A percentile compares a stretch with the other conserved stretches of the same genome.
phyloP scores from a whole-genome alignment of 495 filamentous ascomycete genomes.

The Trichoderma asperelloides region DNA sequence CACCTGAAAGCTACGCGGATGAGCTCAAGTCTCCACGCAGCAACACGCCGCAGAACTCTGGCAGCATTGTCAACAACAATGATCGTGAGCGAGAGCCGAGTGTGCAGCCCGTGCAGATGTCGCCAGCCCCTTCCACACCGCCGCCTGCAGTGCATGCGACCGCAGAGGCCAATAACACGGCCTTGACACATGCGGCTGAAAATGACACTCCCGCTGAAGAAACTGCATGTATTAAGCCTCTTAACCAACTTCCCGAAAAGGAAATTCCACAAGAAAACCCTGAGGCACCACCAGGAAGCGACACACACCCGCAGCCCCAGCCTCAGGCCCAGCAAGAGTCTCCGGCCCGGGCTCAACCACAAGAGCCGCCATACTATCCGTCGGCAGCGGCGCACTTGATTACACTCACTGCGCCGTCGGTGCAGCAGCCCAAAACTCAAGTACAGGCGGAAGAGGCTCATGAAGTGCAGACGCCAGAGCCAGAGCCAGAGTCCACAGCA shows the following conservation, averaged over 20 bases:
- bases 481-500: background rate
- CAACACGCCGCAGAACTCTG: no score
- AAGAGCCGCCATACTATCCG: background rate
- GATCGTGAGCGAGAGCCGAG: no score
- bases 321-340: background rate
- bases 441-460: background rate
- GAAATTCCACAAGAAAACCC: background rate
- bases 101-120: background rate
- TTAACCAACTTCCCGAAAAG: conserved; percentile 2
- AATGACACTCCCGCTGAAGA: background rate
- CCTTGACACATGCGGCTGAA: background rate
- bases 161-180: background rate
- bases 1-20: background rate
- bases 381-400: background rate
- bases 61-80: no score
- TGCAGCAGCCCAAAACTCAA: background rate
- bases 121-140: background rate
- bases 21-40: background rate
- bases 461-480: background rate
- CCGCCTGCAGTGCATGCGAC: background rate
- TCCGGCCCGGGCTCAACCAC: background rate
- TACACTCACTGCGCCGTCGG: background rate
- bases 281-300: background rate
- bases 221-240: background rate
- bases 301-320: background rate